Percentiles rank a stretch among this genome's conserved stretches.
These are phyloP conservation scores for Cronartium ribicola DNA, from an alignment of 1,284 basidiomycete species.

Conservation along the genomic window DNA sequence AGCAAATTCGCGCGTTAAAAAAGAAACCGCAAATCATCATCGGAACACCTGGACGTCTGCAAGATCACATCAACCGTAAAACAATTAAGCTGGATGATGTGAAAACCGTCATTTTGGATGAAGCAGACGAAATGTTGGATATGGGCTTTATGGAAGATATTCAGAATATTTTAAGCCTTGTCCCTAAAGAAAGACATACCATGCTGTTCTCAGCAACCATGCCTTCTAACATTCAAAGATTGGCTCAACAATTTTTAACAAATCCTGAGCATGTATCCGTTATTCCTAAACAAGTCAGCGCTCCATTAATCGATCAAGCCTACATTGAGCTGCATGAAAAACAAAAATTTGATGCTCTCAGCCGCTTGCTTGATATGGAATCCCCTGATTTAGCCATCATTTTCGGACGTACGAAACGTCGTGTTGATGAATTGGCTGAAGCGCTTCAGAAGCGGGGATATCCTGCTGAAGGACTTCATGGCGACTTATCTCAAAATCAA, in stretches of 20 bases:
- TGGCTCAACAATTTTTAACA: slow-evolving; percentile 90
- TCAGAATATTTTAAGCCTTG: slow-evolving; percentile 95
- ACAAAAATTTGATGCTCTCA: not conserved
- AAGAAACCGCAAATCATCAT: slow-evolving; percentile 93
- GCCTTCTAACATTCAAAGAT: slow-evolving; percentile 98
- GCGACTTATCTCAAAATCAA: slow-evolving; percentile 81
- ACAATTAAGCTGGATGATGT: slow-evolving; percentile 77
- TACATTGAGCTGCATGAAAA: not conserved
- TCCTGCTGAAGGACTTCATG: not conserved
- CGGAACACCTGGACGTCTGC: slow-evolving; percentile 60
- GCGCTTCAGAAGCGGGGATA: not conserved
- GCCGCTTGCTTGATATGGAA: too few species aligned
- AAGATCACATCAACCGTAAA: slow-evolving; percentile 72
- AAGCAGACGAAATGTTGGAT: slow-evolving; percentile 99
- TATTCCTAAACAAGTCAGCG: too few species aligned
- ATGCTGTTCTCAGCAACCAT: slow-evolving; percentile 97
- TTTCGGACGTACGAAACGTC: not conserved
- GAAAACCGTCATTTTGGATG: slow-evolving; percentile 90
- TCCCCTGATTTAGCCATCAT: not conserved
- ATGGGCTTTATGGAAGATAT: slow-evolving; percentile 99
- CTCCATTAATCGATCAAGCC: too few species aligned
- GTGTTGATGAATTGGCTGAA: not conserved
- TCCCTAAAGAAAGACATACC: slow-evolving; percentile 94
- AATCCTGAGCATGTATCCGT: too few species aligned
- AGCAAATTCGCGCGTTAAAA: slow-evolving; percentile 81